Percentiles rank a stretch among this genome's conserved stretches.
These are phyloP conservation scores for Priceomyces haplophilus DNA, from an alignment of 805 yeast genomes.

Conservation along the genomic window DNA sequence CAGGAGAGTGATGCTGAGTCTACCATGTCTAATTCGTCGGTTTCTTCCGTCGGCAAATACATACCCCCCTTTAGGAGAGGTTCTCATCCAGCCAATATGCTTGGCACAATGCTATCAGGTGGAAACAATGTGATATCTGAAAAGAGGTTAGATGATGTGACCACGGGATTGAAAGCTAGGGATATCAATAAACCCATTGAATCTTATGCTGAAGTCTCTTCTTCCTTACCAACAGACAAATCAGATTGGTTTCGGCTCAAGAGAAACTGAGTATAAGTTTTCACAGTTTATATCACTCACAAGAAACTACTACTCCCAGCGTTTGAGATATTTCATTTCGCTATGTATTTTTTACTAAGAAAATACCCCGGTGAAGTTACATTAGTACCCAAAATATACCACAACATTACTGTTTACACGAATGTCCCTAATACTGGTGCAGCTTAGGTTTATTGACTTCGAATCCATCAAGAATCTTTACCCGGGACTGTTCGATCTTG, in stretches of 20 bases:
- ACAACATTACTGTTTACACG: too few relatives aligned
- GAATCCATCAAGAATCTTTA: background rate
- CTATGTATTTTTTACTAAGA: too few relatives aligned
- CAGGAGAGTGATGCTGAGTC: conserved; percentile 6
- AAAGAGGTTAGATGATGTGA: conserved; percentile 2
- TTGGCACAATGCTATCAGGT: conserved; percentile 1
- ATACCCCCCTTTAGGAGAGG: conserved; percentile 71
- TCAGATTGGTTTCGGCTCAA: conserved; percentile 24
- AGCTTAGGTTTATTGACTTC: too few relatives aligned
- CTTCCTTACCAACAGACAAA: conserved; percentile 22
- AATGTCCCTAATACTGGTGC: too few relatives aligned
- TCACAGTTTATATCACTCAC: background rate
- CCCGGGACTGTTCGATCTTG: conserved; percentile 11
- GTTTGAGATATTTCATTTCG: too few relatives aligned
- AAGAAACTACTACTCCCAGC: conserved; percentile 20
- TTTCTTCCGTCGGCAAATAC: conserved; percentile 47
- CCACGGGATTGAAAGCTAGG: background rate
- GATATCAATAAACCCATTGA: background rate
- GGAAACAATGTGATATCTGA: conserved; percentile 3
- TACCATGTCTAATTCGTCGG: conserved; percentile 10
- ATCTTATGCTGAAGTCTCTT: conserved; percentile 8
- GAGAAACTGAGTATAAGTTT: conserved; percentile 19
- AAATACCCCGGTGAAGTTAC: too few relatives aligned
- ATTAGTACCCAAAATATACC: too few relatives aligned
- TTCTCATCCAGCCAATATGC: conserved; percentile 24